These are phyloP conservation scores for Ganoderma sinense DNA, from an alignment of 1,284 basidiomycete species.

Conservation along the genomic window DNA sequence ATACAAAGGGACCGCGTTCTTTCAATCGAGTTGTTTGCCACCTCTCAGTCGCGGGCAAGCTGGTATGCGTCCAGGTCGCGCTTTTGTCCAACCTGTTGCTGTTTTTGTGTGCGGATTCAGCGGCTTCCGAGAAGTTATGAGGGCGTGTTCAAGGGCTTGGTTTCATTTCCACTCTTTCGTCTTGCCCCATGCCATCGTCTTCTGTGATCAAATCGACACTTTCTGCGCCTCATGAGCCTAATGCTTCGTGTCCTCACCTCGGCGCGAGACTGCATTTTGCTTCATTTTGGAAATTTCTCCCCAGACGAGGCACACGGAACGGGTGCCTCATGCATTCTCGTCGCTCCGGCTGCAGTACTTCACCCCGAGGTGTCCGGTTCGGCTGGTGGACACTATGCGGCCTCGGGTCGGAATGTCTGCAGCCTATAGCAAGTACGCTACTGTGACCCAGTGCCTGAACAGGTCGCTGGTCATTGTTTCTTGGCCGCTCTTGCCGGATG, in stretches of 20 bases:
- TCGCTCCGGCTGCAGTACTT: background rate
- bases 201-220: slow-evolving; percentile 1
- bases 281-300: background rate
- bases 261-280: background rate
- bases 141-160: background rate
- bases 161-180: background rate
- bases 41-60: background rate
- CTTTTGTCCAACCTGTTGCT: background rate
- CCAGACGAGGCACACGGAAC: background rate
- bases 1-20: background rate
- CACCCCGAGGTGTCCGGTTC: background rate
- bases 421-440: background rate
- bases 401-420: background rate
- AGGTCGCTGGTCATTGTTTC: background rate
- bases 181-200: background rate
- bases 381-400: background rate
- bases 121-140: background rate
- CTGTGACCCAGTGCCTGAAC: background rate
- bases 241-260: background rate
- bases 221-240: background rate
- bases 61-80: background rate
- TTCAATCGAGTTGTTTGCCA: background rate
- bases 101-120: background rate
- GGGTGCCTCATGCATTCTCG: background rate
- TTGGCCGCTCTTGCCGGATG: background rate